These are phyloP conservation scores for Alternaria gaisen DNA, from an alignment of 2,329 filamentous ascomycete species.

Conservation along the genomic window DNA sequence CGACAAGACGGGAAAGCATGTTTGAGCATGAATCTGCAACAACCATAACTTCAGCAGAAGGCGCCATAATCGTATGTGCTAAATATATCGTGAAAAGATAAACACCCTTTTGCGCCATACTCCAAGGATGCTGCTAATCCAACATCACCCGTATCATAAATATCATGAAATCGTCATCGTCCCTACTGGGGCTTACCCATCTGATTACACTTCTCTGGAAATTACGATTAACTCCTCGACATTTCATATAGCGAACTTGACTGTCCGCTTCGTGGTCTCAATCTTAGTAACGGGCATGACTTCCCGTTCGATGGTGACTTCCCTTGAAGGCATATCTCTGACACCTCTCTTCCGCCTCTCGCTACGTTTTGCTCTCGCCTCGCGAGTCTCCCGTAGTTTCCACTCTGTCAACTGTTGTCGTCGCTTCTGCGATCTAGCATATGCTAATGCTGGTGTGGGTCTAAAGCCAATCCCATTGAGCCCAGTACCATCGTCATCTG, in stretches of 20 bases:
- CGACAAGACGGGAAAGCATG: neutral
- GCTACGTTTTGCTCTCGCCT: constrained; percentile 65
- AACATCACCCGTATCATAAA: constrained; percentile 16
- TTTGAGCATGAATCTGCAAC: neutral
- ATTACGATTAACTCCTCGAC: constrained; percentile 28
- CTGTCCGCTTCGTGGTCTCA: constrained; percentile 32
- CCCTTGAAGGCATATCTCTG: constrained; percentile 37
- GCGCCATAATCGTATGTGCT: neutral
- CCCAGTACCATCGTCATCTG: constrained; percentile 69
- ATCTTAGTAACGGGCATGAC: constrained; percentile 21
- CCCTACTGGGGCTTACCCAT: constrained; percentile 9
- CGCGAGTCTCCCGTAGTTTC: constrained; percentile 65
- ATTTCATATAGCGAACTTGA: constrained; percentile 45
- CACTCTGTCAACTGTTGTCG: constrained; percentile 68
- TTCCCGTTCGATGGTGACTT: constrained; percentile 42
- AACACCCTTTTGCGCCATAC: constrained; percentile 14
- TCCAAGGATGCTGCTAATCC: constrained; percentile 17
- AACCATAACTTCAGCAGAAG: neutral
- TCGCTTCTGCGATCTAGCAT: constrained; percentile 64
- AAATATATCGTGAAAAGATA: neutral
- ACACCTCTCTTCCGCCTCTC: constrained; percentile 57
- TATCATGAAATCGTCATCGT: constrained; percentile 35
- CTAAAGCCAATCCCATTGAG: constrained; percentile 71
- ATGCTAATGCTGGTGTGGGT: constrained; percentile 67
- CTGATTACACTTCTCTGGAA: constrained; percentile 3